phyloP scores from a whole-genome alignment of 371 early-diverging fungal genomes.

The Apophysomyces variabilis region DNA sequence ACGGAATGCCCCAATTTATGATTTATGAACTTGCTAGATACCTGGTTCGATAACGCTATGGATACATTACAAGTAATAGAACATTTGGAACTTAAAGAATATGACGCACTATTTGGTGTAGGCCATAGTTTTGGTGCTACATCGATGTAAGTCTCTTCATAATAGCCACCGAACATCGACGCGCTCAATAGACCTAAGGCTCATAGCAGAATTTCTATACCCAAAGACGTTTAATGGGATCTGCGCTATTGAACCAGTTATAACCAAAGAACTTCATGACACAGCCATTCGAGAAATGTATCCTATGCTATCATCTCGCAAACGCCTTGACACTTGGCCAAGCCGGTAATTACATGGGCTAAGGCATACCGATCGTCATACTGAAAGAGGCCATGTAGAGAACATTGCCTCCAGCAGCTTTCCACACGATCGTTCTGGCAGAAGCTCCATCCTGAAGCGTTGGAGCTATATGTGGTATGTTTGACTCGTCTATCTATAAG shows the following conservation, averaged over 20 bases:
- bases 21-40: constrained; percentile 23
- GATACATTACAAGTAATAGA: constrained; percentile 46
- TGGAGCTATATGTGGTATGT: constrained; percentile 44
- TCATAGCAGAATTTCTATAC: constrained; percentile 37
- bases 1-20: not conserved
- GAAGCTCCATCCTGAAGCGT: constrained; percentile 41
- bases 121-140: constrained; percentile 54
- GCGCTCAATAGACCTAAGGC: constrained; percentile 21
- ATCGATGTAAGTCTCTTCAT: constrained; percentile 30
- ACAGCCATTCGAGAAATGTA: constrained; percentile 22
- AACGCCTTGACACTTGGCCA: constrained; percentile 35
- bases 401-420: constrained; percentile 33
- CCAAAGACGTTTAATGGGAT: constrained; percentile 46
- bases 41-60: constrained; percentile 47
- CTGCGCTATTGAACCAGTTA: constrained; percentile 37
- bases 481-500: not conserved
- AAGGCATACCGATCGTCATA: too few species aligned
- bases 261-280: constrained; percentile 17
- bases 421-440: constrained; percentile 34
- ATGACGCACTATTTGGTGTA: constrained; percentile 40
- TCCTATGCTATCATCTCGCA: constrained; percentile 18
- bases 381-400: constrained; percentile 17
- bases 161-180: not conserved
- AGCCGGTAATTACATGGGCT: constrained; percentile 21
- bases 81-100: constrained; percentile 24